Conservation (phyloP, 768 basidiomycete species). For the Lyophyllum atratum region DNA sequence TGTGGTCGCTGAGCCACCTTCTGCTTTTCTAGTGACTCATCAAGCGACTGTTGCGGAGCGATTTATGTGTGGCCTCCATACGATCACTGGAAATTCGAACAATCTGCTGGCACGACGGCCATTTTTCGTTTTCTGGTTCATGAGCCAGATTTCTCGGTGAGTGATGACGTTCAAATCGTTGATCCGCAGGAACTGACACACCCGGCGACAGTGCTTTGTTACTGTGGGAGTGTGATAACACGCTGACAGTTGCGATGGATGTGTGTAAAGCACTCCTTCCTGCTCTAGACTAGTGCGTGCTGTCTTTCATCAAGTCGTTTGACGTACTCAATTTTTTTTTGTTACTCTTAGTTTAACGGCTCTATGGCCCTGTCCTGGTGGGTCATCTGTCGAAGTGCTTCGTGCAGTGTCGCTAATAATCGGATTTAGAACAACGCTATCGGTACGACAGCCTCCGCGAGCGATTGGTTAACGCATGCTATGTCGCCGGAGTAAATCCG, state of each 20-base stretch:
- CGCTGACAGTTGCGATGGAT: slow-evolving; percentile 60
- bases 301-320: slow-evolving; percentile 11
- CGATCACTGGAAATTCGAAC: slow-evolving; percentile 56
- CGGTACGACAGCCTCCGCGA: slow-evolving; percentile 49
- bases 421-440: slow-evolving; percentile 48
- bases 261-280: slow-evolving; percentile 62
- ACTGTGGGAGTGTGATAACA: slow-evolving; percentile 63
- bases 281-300: slow-evolving; percentile 54
- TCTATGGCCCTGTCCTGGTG: slow-evolving; percentile 68
- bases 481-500: slow-evolving; percentile 43
- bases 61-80: slow-evolving; percentile 58
- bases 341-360: slow-evolving; percentile 44
- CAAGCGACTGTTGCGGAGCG: slow-evolving; percentile 61
- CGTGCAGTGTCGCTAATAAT: slow-evolving; percentile 10
- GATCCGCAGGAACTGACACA: slow-evolving; percentile 4
- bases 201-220: slow-evolving; percentile 44
- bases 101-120: slow-evolving; percentile 58
- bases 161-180: slow-evolving; percentile 10
- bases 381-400: slow-evolving; percentile 14
- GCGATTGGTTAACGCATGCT: slow-evolving; percentile 47
- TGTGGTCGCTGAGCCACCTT: slow-evolving; percentile 3
- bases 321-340: slow-evolving; percentile 8
- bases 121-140: slow-evolving; percentile 76
- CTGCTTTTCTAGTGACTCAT: slow-evolving; percentile 48
- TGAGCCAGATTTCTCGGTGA: slow-evolving; percentile 66